Evolutionary conservation across 2,329 filamentous ascomycete species (phyloP).

Genomic region (Aspergillus transmontanensis): DNA sequence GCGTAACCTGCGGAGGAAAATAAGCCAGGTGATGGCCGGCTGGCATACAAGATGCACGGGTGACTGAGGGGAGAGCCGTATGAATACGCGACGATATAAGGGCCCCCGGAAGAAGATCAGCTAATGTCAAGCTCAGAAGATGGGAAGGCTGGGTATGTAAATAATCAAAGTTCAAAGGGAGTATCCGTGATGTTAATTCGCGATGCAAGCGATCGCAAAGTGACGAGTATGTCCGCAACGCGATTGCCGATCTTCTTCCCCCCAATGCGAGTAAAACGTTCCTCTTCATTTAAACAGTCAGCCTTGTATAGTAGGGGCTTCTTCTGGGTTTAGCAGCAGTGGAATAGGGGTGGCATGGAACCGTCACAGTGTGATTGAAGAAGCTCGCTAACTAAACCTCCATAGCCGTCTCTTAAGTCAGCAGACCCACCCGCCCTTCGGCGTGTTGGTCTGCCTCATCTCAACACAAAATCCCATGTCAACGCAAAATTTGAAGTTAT

Average conservation of each 20-base stretch:
- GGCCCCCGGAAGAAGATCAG: slow-evolving; percentile 53
- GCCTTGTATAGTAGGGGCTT: too few species aligned
- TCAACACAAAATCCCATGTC: too few species aligned
- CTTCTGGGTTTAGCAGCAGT: background rate
- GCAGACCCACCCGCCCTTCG: too few species aligned
- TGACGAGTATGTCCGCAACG: slow-evolving; percentile 31
- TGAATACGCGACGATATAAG: slow-evolving; percentile 25
- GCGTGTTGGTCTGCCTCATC: too few species aligned
- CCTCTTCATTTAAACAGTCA: background rate
- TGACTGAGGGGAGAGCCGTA: slow-evolving; percentile 39
- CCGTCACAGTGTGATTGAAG: too few species aligned
- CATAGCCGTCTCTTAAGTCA: too few species aligned
- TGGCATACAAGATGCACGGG: slow-evolving; percentile 30
- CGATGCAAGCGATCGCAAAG: slow-evolving; percentile 43
- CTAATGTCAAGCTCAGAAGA: slow-evolving; percentile 66
- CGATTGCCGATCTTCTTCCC: background rate
- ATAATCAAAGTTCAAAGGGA: slow-evolving; percentile 57
- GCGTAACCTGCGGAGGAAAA: slow-evolving; percentile 72
- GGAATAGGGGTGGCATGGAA: background rate
- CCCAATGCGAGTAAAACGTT: slow-evolving; percentile 7
- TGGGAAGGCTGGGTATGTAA: slow-evolving; percentile 64
- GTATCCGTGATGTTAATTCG: slow-evolving; percentile 51
- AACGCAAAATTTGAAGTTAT: too few species aligned
- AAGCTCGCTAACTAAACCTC: too few species aligned
- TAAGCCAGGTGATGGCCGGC: slow-evolving; percentile 79